Percentiles rank a stretch among this genome's conserved stretches.
These are phyloP conservation scores for Puccinellia tenuiflora DNA, from an alignment of 176 grass and related monocot genomes.

Conservation along the genomic window DNA sequence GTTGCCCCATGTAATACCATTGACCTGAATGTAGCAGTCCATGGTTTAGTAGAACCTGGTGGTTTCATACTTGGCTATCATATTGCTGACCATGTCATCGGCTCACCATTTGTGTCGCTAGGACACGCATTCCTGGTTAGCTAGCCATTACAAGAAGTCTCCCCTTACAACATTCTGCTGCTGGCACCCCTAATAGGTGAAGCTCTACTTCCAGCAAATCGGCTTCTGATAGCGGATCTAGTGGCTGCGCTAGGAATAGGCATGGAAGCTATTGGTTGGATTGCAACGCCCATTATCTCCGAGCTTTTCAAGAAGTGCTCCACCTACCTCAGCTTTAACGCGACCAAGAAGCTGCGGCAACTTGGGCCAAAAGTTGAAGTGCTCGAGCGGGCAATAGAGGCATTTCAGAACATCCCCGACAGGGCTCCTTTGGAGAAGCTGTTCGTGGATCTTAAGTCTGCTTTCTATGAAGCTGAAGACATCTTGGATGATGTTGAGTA, in stretches of 20 bases:
- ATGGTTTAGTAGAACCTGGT: not conserved
- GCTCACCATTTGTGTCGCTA: not conserved
- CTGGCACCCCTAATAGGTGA: not conserved
- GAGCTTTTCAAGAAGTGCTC: not conserved
- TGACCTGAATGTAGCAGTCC: not conserved
- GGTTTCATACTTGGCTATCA: not conserved
- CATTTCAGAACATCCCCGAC: not conserved
- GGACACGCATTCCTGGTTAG: not conserved
- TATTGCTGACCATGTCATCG: too few species aligned
- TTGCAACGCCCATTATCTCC: not conserved
- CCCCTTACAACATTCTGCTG: not conserved
- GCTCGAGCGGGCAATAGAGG: not conserved
- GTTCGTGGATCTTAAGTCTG: not conserved
- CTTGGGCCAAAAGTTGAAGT: not conserved
- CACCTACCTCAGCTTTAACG: not conserved
- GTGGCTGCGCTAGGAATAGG: not conserved
- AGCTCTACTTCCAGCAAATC: not conserved
- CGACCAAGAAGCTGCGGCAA: not conserved
- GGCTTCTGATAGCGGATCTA: not conserved
- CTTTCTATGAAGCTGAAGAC: slow-evolving; percentile 32
- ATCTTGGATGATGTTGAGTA: slow-evolving; percentile 31
- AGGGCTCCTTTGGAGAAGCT: not conserved
- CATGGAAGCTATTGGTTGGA: not conserved
- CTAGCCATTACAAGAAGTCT: not conserved
- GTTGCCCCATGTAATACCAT: not conserved